Base-by-base conservation (phyloP, 2,329 filamentous ascomycete species). In the Fonsecaea monophora region DNA sequence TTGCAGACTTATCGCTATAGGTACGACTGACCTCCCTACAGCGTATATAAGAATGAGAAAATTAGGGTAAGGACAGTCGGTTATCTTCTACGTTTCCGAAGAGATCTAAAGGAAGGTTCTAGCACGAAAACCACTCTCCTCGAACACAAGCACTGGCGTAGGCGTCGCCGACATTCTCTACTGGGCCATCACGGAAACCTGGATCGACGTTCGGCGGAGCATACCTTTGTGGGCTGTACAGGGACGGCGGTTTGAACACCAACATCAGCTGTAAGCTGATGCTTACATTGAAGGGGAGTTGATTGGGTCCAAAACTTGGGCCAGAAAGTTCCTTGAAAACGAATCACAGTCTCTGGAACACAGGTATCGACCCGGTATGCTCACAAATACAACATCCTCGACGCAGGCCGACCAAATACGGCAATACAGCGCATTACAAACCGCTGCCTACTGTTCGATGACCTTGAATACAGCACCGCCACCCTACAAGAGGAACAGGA, bases 181-280 rank as follows among this genome's bases (percentile, higher is more conserved):
- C 0, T 92, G 87, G 88, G 76, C 82, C 0, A 86, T 91, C 1
- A 74, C 73, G 0, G 86, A 90, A 70, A 89, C 87, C 0, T 85
- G 80, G 75, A 64, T 68, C 0, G 83, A 88, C 15, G 77, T 83
- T 0, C 76, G 77, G 5, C 80, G 81, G 2, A 82, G 78, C 48
- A 83, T 89, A 40, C 82, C 85, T 0, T 76, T 90, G 0, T 91
- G 88, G 89, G 84, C 84, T 0, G 78, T 80, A 0, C 89, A 92
- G 70, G 89, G 88, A 0, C 70, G 78, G 0, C 81, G 85, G 0
- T 84, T 82, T 70, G 75, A 84, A 34, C 72, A 72, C 0, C 84
- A 85, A 30, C 53, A 7, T 55, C 0, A 21, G 6, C 4, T 64
- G 21, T 64, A 54, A 54, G 54, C 35, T 13, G 21, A 37, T 3